These are phyloP conservation scores for Volvox reticuliferus DNA, from an alignment of 139 green algal species.

Conservation along the genomic window DNA sequence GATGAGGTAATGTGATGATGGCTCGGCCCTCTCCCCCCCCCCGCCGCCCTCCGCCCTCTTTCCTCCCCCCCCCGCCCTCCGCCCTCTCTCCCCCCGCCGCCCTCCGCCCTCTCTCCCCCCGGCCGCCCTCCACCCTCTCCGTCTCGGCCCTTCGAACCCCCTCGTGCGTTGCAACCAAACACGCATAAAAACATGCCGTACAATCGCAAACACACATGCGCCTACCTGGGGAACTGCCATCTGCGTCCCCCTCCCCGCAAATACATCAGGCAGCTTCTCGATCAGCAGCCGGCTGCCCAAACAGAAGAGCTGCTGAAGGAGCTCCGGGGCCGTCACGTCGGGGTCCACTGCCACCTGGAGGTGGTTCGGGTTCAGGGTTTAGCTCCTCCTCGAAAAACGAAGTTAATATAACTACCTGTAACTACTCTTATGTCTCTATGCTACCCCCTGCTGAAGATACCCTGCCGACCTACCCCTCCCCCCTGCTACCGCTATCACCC, in stretches of 20 bases:
- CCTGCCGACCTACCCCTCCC: neutral
- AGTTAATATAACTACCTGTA: too few relatives aligned
- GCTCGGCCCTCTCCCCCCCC: too few relatives aligned
- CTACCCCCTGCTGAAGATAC: too few relatives aligned
- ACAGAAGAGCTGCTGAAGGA: conserved; percentile 85
- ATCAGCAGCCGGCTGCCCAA: conserved; percentile 82
- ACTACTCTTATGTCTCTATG: too few relatives aligned
- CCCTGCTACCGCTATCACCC: neutral
- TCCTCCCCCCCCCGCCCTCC: neutral
- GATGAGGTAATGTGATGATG: too few relatives aligned
- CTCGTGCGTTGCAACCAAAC: too few relatives aligned
- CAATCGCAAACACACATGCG: too few relatives aligned
- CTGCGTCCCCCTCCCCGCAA: conserved; percentile 62
- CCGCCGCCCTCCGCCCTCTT: neutral
- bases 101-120: neutral
- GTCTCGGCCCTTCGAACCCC: too few relatives aligned
- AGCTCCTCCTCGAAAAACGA: too few relatives aligned
- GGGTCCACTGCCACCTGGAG: conserved; percentile 60
- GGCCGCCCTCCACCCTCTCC: too few relatives aligned
- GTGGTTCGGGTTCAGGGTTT: neutral
- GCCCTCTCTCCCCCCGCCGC: neutral
- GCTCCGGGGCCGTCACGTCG: conserved; percentile 82
- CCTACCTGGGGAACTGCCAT: conserved; percentile 65
- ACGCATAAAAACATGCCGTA: too few relatives aligned
- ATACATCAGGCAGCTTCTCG: conserved; percentile 73